Base-by-base conservation (phyloP, 345 rosid species). In the Eucalyptus tenuipes region DNA sequence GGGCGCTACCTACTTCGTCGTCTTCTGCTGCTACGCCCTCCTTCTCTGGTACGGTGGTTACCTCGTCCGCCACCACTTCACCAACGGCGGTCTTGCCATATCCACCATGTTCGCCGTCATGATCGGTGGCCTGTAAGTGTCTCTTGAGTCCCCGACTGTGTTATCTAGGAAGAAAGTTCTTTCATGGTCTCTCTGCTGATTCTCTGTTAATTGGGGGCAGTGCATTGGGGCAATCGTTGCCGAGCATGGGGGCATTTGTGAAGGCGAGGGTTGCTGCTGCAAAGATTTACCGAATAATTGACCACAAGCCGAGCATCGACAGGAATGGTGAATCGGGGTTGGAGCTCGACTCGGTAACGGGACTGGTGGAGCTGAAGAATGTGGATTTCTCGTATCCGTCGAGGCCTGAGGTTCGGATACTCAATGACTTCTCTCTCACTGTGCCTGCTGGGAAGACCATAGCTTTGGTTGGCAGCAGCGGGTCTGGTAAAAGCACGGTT, bases 391-490 rank as follows among this genome's bases (percentile, higher is more conserved):
- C 98, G 10, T 97, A 97, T 45, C 99, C 99, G 7, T 96, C 99
- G 48, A 95, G 99, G 92, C 97, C 96, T 18, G 98, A 96, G 86
- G 96, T 94, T 27, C 94, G 86, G 89, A 92, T 97, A 79, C 98
- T 97, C 33, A 94, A 96, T 91, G 91, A 95, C 61, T 96, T 97
- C 89, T 92, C 92, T 15, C 95, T 97, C n/a, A 94, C 90, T 48
- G 99, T 97, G 88, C 98, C 99, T 0, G 98, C 99, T 6, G 99
- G 99, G 44, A 97, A 95, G 91, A 97, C 99, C 50, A 96, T 97
- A 75, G 99, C 99, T 91, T 93, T 97, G 92, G 99, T 96, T 25
- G 99, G 99, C 75, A 97, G 99, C 93, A 97, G 99, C 44, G 99
- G 99, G 90, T 97, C 99, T 12, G 99, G 99, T 31, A 97, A 97